phyloP scores from a whole-genome alignment of 306 rosid genomes.

The Begonia fuchsioides region DNA sequence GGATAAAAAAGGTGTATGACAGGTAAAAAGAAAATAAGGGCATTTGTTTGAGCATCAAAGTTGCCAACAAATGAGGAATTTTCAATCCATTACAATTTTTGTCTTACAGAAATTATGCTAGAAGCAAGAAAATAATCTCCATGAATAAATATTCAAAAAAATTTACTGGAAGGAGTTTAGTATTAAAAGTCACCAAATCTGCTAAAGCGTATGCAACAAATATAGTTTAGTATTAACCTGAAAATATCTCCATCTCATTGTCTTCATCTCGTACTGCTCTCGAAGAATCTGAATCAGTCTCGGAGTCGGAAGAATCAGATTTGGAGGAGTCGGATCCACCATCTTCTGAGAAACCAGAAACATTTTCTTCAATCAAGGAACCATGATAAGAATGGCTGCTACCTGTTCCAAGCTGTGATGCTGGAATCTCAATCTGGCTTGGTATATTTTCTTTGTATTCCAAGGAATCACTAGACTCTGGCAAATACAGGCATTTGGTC shows the following conservation, averaged over 20 bases:
- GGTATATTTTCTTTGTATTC: slow-evolving; percentile 41
- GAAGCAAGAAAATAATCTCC: too few relatives aligned
- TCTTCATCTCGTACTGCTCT: slow-evolving; percentile 61
- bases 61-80: too few relatives aligned
- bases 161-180: too few relatives aligned
- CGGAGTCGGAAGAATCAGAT: slow-evolving; percentile 40
- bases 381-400: slow-evolving; percentile 19
- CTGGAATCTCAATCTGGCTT: slow-evolving; percentile 33
- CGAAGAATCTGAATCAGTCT: slow-evolving; percentile 56
- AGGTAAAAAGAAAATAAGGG: too few relatives aligned
- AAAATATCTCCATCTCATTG: slow-evolving; percentile 48
- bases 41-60: too few relatives aligned
- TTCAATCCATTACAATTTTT: too few relatives aligned
- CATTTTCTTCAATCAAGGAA: slow-evolving; percentile 47
- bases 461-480: slow-evolving; percentile 71
- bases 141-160: too few relatives aligned
- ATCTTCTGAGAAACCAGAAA: slow-evolving; percentile 57
- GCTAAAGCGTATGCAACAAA: too few relatives aligned
- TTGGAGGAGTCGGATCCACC: slow-evolving; percentile 53
- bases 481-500: slow-evolving; percentile 45
- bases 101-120: too few relatives aligned
- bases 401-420: slow-evolving; percentile 34
- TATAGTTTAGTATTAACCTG: slow-evolving; percentile 36
- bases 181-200: too few relatives aligned
- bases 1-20: too few relatives aligned